phyloP scores from a whole-genome alignment of 805 yeast species.

The Pichia paraexigua region DNA sequence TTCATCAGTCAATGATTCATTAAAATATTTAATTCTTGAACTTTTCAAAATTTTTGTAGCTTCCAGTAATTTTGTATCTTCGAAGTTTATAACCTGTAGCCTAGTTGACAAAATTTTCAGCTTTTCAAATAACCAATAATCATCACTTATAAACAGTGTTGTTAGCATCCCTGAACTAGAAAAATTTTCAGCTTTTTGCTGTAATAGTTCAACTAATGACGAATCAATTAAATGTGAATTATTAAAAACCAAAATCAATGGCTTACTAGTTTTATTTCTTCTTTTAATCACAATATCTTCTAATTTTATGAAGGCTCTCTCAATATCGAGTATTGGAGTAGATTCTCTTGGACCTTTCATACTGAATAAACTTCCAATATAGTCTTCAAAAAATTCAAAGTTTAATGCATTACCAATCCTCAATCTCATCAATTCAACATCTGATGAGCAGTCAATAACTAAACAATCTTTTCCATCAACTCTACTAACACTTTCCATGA shows the following conservation, averaged over 20 bases:
- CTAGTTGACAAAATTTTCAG: conserved; percentile 65
- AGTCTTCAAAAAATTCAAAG: conserved; percentile 70
- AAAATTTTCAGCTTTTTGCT: conserved; percentile 74
- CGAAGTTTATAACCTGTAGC: conserved; percentile 61
- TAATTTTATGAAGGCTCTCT: conserved; percentile 68
- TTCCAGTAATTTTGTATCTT: conserved; percentile 50
- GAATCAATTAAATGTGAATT: conserved; percentile 68
- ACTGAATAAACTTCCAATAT: conserved; percentile 72
- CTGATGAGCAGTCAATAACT: conserved; percentile 75
- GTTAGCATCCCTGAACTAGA: conserved; percentile 64
- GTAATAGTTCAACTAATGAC: conserved; percentile 65
- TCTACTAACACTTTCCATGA: conserved; percentile 61
- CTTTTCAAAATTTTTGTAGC: conserved; percentile 47
- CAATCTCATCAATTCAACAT: conserved; percentile 73
- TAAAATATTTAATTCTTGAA: conserved; percentile 39
- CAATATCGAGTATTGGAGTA: conserved; percentile 73
- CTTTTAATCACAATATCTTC: conserved; percentile 62
- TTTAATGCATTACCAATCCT: conserved; percentile 69
- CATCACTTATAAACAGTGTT: conserved; percentile 71
- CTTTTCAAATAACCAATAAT: conserved; percentile 80
- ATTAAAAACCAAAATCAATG: conserved; percentile 64
- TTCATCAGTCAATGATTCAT: conserved; percentile 32
- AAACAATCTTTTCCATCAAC: conserved; percentile 58
- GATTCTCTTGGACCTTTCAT: conserved; percentile 82
- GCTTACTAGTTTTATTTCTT: conserved; percentile 36